Evolutionary conservation across 2,329 filamentous ascomycete species (phyloP), one percentile per base, ranked within the genome.

Genomic region (Aspergillus quadricinctus): DNA sequence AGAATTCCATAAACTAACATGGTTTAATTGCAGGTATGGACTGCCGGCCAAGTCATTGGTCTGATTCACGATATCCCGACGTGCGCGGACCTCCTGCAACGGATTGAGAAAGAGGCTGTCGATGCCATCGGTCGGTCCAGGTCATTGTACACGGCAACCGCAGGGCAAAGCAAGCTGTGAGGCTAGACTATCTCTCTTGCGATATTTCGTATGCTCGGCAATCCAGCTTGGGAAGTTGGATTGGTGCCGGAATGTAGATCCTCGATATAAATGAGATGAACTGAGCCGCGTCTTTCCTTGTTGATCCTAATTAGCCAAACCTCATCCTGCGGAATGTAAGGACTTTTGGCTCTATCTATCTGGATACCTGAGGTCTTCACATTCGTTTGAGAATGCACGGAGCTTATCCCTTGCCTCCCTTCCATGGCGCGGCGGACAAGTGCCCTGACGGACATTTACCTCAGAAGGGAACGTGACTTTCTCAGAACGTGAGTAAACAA

Each of bases 11-110:
- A 8, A 14, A 25, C 57, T 65, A 53, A 66, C 54, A 43, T 23
- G 28, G 60, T 49, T 53, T 21, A 14, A 37, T 19, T 35, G 48
- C 66, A 93, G 89, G 89, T 97, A 41, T 99, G 94, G 94, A 97
- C 94, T 21, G 92, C 93, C 8, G 94, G 94, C 10, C 93, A 97
- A 73, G 93, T 97, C 64, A 96, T 99, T 63, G 90, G 90, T 5
- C 73, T 94, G 55, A 94, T 94, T 60, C 85, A 93, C 65, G 90
- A 94, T 66, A 89, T 92, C 54, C 89, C 89, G 8, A 90, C 87
- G 0, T 93, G 90, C 68, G 82, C 82, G 49, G 85, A 77, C 1
- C 77, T 94, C 27, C 77, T 92, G 9, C 79, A 79, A 64, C 83
- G 90, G 56, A 92, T 94, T 65, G 89, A 92, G 78, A 86, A 80